Percentiles rank a stretch among this genome's conserved stretches.
Evolutionary conservation across 2,329 filamentous ascomycete species (phyloP).

Genomic region (Exophiala oligosperma): DNA sequence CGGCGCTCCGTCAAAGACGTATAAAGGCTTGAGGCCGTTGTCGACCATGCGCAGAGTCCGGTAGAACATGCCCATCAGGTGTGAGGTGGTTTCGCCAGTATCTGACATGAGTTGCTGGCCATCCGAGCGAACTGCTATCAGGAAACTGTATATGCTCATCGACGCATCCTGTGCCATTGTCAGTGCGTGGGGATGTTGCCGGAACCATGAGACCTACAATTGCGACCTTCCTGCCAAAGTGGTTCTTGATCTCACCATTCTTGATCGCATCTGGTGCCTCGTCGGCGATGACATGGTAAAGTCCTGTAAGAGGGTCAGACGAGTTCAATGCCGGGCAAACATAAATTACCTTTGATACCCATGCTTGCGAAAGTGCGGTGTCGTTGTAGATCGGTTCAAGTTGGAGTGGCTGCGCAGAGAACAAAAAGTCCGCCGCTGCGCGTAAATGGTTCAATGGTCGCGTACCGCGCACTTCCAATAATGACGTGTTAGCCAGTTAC

Average conservation of each 20-base stretch:
- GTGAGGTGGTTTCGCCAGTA: conserved; percentile 92
- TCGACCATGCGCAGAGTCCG: conserved; percentile 97
- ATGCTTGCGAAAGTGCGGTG: conserved; percentile 34
- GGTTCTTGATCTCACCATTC: conserved; percentile 96
- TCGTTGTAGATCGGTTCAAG: background rate
- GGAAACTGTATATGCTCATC: conserved; percentile 98
- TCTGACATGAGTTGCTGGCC: conserved; percentile 96
- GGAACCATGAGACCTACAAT: conserved; percentile 66
- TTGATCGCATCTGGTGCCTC: conserved; percentile 95
- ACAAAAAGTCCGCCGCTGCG: background rate
- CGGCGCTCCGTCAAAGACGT: conserved; percentile 95
- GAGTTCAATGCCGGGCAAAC: background rate
- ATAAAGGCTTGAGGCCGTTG: conserved; percentile 97
- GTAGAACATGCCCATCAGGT: conserved; percentile 99
- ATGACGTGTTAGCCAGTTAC: background rate
- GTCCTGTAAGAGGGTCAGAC: conserved; percentile 46
- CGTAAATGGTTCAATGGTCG: conserved; percentile 5
- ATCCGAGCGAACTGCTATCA: conserved; percentile 94
- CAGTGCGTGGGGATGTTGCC: background rate
- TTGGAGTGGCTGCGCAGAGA: background rate
- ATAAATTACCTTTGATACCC: conserved; percentile 52
- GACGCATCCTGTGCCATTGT: conserved; percentile 52
- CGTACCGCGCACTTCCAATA: conserved; percentile 6
- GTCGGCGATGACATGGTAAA: conserved; percentile 81
- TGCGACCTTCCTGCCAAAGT: conserved; percentile 96